Evolutionary conservation across 768 basidiomycete species (phyloP).

Genomic region (Multifurca ochricompacta): DNA sequence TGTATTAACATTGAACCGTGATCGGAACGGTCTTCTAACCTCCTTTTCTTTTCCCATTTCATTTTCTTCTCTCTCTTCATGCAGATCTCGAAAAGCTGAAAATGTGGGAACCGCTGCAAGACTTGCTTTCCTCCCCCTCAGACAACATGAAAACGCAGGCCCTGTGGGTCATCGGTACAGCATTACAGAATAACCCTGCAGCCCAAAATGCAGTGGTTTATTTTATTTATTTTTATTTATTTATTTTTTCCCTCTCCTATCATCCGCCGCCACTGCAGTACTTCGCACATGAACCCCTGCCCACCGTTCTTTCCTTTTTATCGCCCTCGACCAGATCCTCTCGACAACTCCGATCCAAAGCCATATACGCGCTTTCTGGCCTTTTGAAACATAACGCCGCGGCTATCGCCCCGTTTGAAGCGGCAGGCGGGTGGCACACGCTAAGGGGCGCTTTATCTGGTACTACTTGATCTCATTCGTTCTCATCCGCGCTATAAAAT

Average conservation of each 20-base stretch:
- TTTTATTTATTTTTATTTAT: slow-evolving; percentile 27
- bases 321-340: slow-evolving; percentile 44
- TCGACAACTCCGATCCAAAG: slow-evolving; percentile 57
- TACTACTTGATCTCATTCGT: slow-evolving; percentile 21
- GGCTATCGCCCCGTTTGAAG: slow-evolving; percentile 49
- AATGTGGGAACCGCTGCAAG: slow-evolving; percentile 73
- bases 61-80: background rate
- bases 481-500: too few species aligned
- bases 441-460: slow-evolving; percentile 57
- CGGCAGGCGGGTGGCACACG: slow-evolving; percentile 54
- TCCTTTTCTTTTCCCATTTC: too few species aligned
- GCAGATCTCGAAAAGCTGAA: slow-evolving; percentile 67
- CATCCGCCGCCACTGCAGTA: slow-evolving; percentile 36
- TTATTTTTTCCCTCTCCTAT: background rate
- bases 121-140: slow-evolving; percentile 50
- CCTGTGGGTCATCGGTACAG: slow-evolving; percentile 85
- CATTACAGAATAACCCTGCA: slow-evolving; percentile 81
- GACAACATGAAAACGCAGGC: slow-evolving; percentile 58
- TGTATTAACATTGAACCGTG: too few species aligned
- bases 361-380: slow-evolving; percentile 74
- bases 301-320: slow-evolving; percentile 54
- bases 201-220: slow-evolving; percentile 75
- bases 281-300: slow-evolving; percentile 56
- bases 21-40: too few species aligned
- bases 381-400: slow-evolving; percentile 68